A percentile compares a stretch with the other conserved stretches of the same genome.
phyloP scores from a whole-genome alignment of 371 early-diverging fungal species.

The Saksenaea vasiformis region DNA sequence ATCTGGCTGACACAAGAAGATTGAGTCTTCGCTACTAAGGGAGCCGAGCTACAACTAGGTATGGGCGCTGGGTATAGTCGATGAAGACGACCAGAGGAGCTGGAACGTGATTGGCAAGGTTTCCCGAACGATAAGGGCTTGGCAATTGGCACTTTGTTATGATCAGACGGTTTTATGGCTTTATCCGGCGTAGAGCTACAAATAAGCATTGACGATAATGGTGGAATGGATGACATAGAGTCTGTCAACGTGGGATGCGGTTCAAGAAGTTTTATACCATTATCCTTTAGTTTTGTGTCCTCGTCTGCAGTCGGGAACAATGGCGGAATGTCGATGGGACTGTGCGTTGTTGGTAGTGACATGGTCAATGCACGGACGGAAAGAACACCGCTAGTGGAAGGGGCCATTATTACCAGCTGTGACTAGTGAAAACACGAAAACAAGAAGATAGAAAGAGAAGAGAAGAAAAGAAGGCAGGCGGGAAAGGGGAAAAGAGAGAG shows the following conservation, averaged over 20 bases:
- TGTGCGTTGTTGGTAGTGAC: neutral
- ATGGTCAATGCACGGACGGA: neutral
- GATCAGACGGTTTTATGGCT: neutral
- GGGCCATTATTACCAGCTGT: neutral
- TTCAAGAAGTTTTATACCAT: neutral
- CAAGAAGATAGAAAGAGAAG: neutral
- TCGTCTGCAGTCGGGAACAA: neutral
- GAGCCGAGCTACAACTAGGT: neutral
- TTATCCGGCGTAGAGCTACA: neutral
- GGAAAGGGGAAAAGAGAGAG: neutral
- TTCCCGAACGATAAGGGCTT: neutral
- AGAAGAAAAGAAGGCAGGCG: neutral
- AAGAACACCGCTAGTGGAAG: neutral
- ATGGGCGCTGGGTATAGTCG: neutral
- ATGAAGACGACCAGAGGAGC: too few relatives aligned
- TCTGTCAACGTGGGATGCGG: neutral
- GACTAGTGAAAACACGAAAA: neutral
- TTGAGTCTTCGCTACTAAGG: neutral
- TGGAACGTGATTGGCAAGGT: too few relatives aligned
- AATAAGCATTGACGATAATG: neutral
- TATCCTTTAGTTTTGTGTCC: neutral
- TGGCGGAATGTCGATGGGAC: neutral
- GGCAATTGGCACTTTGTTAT: neutral
- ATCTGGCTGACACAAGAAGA: too few relatives aligned
- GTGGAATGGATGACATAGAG: neutral